phyloP scores from a whole-genome alignment of 768 basidiomycete genomes.

The Pisolithus marmoratus region DNA sequence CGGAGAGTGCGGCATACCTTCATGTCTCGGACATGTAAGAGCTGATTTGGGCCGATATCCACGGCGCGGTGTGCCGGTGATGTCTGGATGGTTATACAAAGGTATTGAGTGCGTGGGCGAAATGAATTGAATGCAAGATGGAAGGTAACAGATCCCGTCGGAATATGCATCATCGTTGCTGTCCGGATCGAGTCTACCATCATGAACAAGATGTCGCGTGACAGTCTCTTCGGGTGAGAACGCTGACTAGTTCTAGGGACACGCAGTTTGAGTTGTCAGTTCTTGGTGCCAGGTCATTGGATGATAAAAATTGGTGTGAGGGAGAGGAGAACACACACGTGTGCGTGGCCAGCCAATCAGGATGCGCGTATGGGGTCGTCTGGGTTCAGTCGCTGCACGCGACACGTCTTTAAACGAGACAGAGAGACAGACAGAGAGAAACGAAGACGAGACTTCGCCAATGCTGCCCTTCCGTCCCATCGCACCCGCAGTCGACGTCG shows the following conservation, averaged over 20 bases:
- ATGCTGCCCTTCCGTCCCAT: constrained; percentile 21
- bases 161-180: too few relatives aligned
- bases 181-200: too few relatives aligned
- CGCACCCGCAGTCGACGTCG: constrained; percentile 12
- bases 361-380: constrained; percentile 6
- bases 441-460: not conserved
- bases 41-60: constrained; percentile 36
- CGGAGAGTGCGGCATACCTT: too few relatives aligned
- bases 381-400: constrained; percentile 18
- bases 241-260: too few relatives aligned
- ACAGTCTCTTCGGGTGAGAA: too few relatives aligned
- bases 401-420: not conserved
- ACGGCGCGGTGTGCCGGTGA: constrained; percentile 31
- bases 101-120: constrained; percentile 49
- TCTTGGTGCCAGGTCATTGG: not conserved
- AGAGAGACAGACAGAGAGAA: not conserved
- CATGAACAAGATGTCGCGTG: too few relatives aligned
- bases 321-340: constrained; percentile 9
- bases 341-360: constrained; percentile 20
- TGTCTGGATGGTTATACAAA: too few relatives aligned
- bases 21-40: too few relatives aligned
- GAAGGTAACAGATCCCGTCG: too few relatives aligned
- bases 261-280: constrained; percentile 31
- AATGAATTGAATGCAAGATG: too few relatives aligned
- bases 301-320: not conserved